Evolutionary conservation across 345 rosid genomes (phyloP), one percentile per base, ranked within the genome.

Genomic region (Linum trigynum): DNA sequence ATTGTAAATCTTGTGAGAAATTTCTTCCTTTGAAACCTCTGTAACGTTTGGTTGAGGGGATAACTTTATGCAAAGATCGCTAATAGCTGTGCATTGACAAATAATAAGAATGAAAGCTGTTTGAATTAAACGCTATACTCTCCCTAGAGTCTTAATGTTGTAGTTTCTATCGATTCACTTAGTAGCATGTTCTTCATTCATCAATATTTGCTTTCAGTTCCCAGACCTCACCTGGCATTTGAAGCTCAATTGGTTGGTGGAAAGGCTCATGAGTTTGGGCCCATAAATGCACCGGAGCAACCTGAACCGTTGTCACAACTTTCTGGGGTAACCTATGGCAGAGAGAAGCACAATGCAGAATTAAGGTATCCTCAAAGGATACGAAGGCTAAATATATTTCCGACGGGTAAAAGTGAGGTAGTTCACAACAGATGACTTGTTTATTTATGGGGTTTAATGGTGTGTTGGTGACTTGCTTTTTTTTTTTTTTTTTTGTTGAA

Each of bases 231-330:
- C 73, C 95, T 95, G 62, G 83, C 91, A 38, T 95, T 95, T 61
- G 99, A 95, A 82, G 97, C 99, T 71, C 97, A 94, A 84, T 88
- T 88, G 74, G 96, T 95, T 73, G 87, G 89, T 76, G 99, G 99
- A 70, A 95, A 86, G 74, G 85, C 91, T 74, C 91, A 86, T 71
- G 95, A 90, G 59, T 69, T 91, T 69, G 79, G 81, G 39, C 83
- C 90, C 38, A 65, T 91, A 61, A 87, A 83, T 79, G 79, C 91
- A 68, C 90, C 84, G 59, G 91, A 86, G 74, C 96, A 82, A 65
- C 97, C 92, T 0, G 77, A 75, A 71, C 79, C 71, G 45, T 88
- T 88, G 70, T 69, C 84, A 42, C 76, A 79, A 55, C 72, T 69
- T 72, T 83, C 89, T 39, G 83, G 76, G 37, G 63, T 77, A 67